Base-by-base conservation (phyloP, 805 yeast genomes). In the Deakozyma indianensis region DNA sequence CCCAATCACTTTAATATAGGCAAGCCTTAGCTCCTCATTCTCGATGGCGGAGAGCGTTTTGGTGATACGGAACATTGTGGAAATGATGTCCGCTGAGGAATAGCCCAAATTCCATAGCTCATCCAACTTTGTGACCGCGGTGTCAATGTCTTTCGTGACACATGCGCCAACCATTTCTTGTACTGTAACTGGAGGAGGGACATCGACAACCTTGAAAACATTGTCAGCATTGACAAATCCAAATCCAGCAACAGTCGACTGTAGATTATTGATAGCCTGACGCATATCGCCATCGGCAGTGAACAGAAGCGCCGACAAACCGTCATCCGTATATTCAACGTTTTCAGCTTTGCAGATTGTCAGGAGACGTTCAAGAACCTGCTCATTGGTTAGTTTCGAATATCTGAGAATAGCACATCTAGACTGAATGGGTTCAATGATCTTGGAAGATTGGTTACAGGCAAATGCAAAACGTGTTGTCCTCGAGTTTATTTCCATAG, bases 271-370 rank as follows among this genome's bases (percentile, higher is more conserved):
- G 42, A 92, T 75, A 0, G 97, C 98, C 63, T 92, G 98, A 62
- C 98, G 78, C 98, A 92, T 90, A 60, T 92, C 98, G 48, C 98
- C 98, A 59, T 92, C 98, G 0, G 96, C 94, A 0, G 96, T 81
- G 65, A 92, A 92, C 15, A 92, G 78, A 48, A 92, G 71, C 0
- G 98, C 97, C 53, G 86, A 86, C 28, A 92, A 64, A 0, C 98
- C 98, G 61, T 86, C 96, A 50, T 86, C 83, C 16, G 88, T 77
- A 62, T 76, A 83, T 56, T 85, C 69, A 14, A 90, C 83, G 41
- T 77, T 60, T 60, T 92, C 97, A 2, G 63, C 56, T 52, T 79
- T 70, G 41, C 79, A 73, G 21, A 92, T 74, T 55, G 84, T 82
- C 50, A 84, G 61, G 44, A 92, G 65, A 49, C 95, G 72, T 52